Conservation (phyloP, 2,329 filamentous ascomycete genomes). For the Phoma sp. region DNA sequence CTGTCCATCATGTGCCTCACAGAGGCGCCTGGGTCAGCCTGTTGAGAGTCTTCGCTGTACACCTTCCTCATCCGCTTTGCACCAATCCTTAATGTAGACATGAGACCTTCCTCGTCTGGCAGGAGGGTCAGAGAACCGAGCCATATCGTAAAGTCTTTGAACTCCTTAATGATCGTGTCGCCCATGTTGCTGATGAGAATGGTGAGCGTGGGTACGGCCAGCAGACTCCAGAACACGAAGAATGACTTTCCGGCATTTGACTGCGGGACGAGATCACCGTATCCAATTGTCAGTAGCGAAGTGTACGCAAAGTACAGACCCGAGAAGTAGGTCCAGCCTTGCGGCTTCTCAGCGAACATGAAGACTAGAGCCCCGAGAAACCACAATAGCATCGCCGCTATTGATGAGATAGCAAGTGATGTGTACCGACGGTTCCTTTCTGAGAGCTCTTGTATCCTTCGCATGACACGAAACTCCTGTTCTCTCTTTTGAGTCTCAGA, state of each 20-base stretch:
- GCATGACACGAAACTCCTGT: constrained; percentile 57
- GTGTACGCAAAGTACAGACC: constrained; percentile 63
- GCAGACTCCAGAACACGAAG: constrained; percentile 64
- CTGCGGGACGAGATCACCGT: constrained; percentile 58
- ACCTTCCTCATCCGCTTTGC: constrained; percentile 30
- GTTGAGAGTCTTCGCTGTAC: constrained; percentile 19
- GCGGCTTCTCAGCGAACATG: constrained; percentile 53
- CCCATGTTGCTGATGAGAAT: constrained; percentile 64
- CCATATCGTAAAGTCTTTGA: constrained; percentile 64
- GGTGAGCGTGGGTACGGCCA: constrained; percentile 63
- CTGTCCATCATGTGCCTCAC: constrained; percentile 38
- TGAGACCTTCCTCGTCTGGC: constrained; percentile 56
- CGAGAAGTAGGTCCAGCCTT: constrained; percentile 61
- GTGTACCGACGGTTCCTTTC: constrained; percentile 49
- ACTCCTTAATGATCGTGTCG: constrained; percentile 61
- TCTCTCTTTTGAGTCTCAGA: constrained; percentile 53
- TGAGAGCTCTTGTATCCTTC: constrained; percentile 49
- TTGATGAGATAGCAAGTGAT: constrained; percentile 50
- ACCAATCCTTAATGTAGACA: constrained; percentile 42
- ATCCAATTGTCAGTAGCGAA: constrained; percentile 63
- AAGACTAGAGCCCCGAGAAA: constrained; percentile 61
- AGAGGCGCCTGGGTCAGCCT: constrained; percentile 10
- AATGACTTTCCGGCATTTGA: constrained; percentile 62
- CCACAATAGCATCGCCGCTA: constrained; percentile 53
- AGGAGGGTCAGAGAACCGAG: constrained; percentile 63